Base-by-base conservation (phyloP, 1,139 yeast genomes). In the Scheffersomyces titani region DNA sequence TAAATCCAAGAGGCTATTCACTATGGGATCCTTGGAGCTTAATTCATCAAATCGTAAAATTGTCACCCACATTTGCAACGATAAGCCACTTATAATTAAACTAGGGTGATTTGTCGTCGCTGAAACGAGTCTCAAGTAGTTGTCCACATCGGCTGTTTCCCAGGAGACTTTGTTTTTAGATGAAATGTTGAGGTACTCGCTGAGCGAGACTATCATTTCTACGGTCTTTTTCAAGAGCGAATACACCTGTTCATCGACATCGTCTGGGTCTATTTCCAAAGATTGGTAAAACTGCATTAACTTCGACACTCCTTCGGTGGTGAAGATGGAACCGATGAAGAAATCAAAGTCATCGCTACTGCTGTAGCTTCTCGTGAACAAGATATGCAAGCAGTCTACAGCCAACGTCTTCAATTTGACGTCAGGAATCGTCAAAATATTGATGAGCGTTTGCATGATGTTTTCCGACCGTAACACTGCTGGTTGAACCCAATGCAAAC, bases 11-110 rank as follows among this genome's bases (percentile, higher is more conserved):
- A 90, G 74, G 9, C 89, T 73, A 16, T 75, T 74, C 52, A 81
- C 77, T 54, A 84, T 78, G 49, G 86, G 84, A 46, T 69, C 72
- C 56, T 77, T 80, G 22, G 83, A 77, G 59, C 85, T 78, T 52
- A 90, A 78, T 58, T 89, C 93, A 63, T 92, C 97, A 57, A 87
- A 86, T 65, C 99, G 82, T 54, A 94, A 75, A 61, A 94, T 86
- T 1, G 96, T 86, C 57, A 97, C 93, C 99, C 99, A 96, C 77
- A 94, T 90, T 68, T 93, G 97, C 57, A 94, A 75, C 0, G 98
- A 90, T 46, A 93, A 80, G 0, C 98, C 98, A 54, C 97, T 89
- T 3, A 94, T 87, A n/a, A 94, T 89, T 58, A 94, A 79, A 65
- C 97, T 90, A 45, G 92, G 90, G 67, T 92, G 96, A 65, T 81